These are phyloP conservation scores for Boletus rubroflammeus DNA, from an alignment of 768 basidiomycete genomes.

Conservation along the genomic window DNA sequence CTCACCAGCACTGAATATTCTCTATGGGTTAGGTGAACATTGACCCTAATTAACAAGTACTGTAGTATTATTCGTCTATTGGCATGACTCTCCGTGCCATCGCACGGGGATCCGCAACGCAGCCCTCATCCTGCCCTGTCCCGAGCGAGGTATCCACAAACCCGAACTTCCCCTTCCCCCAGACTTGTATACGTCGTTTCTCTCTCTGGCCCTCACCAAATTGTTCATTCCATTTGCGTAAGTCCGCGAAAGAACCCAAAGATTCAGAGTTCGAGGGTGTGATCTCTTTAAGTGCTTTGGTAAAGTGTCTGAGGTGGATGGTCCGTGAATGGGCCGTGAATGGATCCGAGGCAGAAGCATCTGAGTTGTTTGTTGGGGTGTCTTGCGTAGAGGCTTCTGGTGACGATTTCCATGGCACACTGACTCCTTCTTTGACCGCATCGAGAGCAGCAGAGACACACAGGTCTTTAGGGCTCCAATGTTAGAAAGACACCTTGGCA, in stretches of 20 bases:
- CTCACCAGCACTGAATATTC: background rate
- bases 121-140: slow-evolving; percentile 39
- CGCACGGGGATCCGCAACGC: slow-evolving; percentile 32
- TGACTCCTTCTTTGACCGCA: slow-evolving; percentile 80
- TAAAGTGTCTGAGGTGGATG: slow-evolving; percentile 64
- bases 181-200: slow-evolving; percentile 64
- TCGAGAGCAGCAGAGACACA: slow-evolving; percentile 92
- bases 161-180: slow-evolving; percentile 88
- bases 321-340: slow-evolving; percentile 31
- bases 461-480: slow-evolving; percentile 52
- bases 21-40: slow-evolving; percentile 14
- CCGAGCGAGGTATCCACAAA: slow-evolving; percentile 53
- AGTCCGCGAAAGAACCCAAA: slow-evolving; percentile 66
- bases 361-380: background rate
- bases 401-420: slow-evolving; percentile 66
- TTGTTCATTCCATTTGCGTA: slow-evolving; percentile 90
- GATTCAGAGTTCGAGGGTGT: slow-evolving; percentile 86
- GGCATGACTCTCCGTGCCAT: slow-evolving; percentile 12
- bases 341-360: slow-evolving; percentile 7
- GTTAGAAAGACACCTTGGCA: slow-evolving; percentile 1
- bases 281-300: slow-evolving; percentile 83
- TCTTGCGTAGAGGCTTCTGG: slow-evolving; percentile 2
- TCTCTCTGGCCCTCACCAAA: slow-evolving; percentile 83
- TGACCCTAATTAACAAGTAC: slow-evolving; percentile 14
- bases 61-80: slow-evolving; percentile 29